phyloP scores from a whole-genome alignment of 225 moss, liverwort and hornwort genomes.

The Neckera pumila region DNA sequence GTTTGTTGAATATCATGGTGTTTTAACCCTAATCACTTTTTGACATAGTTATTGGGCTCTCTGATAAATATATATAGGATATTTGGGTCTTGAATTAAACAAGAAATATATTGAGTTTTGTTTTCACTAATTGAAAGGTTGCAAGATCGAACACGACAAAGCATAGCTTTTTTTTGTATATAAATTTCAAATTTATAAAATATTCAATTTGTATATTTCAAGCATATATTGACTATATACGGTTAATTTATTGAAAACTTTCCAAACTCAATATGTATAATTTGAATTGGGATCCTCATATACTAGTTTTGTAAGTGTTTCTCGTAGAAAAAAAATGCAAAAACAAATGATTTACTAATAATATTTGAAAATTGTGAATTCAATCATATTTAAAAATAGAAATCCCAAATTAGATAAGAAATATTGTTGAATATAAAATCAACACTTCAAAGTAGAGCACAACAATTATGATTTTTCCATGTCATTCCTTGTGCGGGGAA shows the following conservation, averaged over 20 bases:
- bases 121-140: neutral
- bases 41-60: neutral
- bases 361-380: too few relatives aligned
- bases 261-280: neutral
- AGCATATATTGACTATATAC: rapidly evolving
- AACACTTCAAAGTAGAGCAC: neutral
- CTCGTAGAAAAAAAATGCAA: rapidly evolving
- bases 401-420: rapidly evolving
- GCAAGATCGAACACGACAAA: neutral
- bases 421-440: neutral
- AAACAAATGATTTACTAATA: neutral
- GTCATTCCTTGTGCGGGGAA: rapidly evolving
- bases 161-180: too few relatives aligned
- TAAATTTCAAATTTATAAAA: neutral
- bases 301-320: rapidly evolving
- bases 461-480: neutral
- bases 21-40: neutral
- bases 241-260: neutral
- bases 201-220: neutral
- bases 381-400: too few relatives aligned
- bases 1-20: neutral
- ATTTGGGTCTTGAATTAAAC: neutral
- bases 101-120: neutral
- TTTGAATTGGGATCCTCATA: neutral
- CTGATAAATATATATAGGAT: too few relatives aligned